Base-by-base conservation (phyloP, 2,329 filamentous ascomycete species). In the Rhynchosporium graminicola region DNA sequence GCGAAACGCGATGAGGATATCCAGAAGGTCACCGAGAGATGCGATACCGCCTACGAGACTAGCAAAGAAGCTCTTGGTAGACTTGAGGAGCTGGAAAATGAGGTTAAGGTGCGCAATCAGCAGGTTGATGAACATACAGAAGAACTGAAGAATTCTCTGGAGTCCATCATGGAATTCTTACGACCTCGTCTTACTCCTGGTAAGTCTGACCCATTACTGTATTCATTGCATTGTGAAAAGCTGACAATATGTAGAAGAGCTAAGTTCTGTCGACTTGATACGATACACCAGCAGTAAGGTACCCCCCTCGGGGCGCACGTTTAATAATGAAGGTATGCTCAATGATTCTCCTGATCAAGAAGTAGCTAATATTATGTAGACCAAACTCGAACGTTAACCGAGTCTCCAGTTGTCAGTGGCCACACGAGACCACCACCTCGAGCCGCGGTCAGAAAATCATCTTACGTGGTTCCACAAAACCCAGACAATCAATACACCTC, bases 1-100 rank as follows among this genome's bases (percentile, higher is more conserved):
- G 59, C 43, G 9, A 20, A 48, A 20, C 60, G 61, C 33, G 54
- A 65, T 20, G 31, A 48, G 12, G 38, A 66, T 5, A 46, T 45
- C 8, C 36, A 59, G 3, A 56, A 67, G 12, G 48, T 38, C 40
- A 38, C 47, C 8, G 62, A 56, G 43, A 62, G 59, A 46, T 42
- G 33, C 28, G 60, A 68, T 40, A 66, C 64, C 8, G 57, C 29
- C 2, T 50, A 28, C 3, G 51, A 54, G 29, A 51, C 8, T 59
- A 67, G n/a, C 57, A 55, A 28, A 42, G 60, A 10, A 28, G 45
- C 31, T 45, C 45, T 45, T 31, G 65, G 36, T 63, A 70, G 42
- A 15, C 47, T 69, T 10, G 20, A 42, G 2, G 63, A 62, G n/a
- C 31, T 68, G 1, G 64, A 66, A 29, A 33, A 26, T 12, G 58